Conservation (phyloP, 768 basidiomycete species). For the Macrocybe gigantea region DNA sequence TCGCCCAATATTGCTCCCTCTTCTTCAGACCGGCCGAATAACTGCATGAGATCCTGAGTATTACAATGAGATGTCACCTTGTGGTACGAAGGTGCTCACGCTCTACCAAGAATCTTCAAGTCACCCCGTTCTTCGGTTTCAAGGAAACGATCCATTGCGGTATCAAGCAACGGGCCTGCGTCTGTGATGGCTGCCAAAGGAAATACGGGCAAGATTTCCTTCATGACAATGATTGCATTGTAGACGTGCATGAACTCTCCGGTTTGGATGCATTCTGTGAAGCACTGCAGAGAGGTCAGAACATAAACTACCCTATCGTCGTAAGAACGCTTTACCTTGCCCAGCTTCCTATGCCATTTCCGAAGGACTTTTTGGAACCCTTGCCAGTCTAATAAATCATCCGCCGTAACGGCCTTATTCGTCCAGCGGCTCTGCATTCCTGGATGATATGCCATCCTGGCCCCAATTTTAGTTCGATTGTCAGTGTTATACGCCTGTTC, state of each 20-base stretch:
- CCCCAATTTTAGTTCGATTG: conserved; percentile 58
- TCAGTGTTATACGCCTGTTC: conserved; percentile 70
- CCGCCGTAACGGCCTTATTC: conserved; percentile 36
- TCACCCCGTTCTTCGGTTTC: conserved; percentile 80
- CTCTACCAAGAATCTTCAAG: conserved; percentile 71
- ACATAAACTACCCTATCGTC: neutral
- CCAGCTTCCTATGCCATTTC: conserved; percentile 83
- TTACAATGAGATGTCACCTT: too few species aligned
- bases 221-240: conserved; percentile 91
- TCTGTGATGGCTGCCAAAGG: conserved; percentile 61
- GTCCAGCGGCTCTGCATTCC: conserved; percentile 56
- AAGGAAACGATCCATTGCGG: conserved; percentile 59
- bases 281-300: conserved; percentile 41
- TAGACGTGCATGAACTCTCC: conserved; percentile 97
- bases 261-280: conserved; percentile 77
- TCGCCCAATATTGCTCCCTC: conserved; percentile 53
- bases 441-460: conserved; percentile 56
- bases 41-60: conserved; percentile 23
- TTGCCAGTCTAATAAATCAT: conserved; percentile 62
- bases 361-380: conserved; percentile 64
- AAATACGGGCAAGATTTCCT: conserved; percentile 87
- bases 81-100: conserved; percentile 36
- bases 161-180: conserved; percentile 49
- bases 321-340: conserved; percentile 39
- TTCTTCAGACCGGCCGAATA: conserved; percentile 75